phyloP scores from a whole-genome alignment of 2,329 filamentous ascomycete genomes.

The Fusarium sulawesiense region DNA sequence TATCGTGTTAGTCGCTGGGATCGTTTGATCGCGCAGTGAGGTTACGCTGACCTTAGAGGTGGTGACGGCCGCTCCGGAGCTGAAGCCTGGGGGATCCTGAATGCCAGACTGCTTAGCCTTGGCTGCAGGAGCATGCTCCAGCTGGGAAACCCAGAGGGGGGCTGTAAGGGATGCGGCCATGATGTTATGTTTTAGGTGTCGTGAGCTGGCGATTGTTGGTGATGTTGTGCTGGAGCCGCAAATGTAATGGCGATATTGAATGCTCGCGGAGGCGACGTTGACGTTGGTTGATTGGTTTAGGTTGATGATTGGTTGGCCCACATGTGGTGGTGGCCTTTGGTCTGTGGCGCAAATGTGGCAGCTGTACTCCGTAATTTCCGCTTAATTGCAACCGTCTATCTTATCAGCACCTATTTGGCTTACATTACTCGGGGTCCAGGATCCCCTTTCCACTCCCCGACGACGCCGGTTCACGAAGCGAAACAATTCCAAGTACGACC shows the following conservation, averaged over 20 bases:
- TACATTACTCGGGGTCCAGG: conserved; percentile 43
- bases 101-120: conserved; percentile 76
- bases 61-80: conserved; percentile 58
- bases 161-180: conserved; percentile 51
- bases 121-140: conserved; percentile 75
- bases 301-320: conserved; percentile 23
- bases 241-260: conserved; percentile 17
- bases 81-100: conserved; percentile 88
- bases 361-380: conserved; percentile 39
- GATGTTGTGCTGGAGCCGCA: conserved; percentile 7
- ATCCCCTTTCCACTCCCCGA: conserved; percentile 46
- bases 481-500: conserved; percentile 33
- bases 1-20: conserved; percentile 9
- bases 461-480: conserved; percentile 40
- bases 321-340: conserved; percentile 12
- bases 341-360: conserved; percentile 28
- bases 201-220: background rate
- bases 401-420: conserved; percentile 43
- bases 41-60: conserved; percentile 66
- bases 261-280: conserved; percentile 25
- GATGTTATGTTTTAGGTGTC: background rate
- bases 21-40: background rate
- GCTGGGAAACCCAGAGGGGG: conserved; percentile 85
- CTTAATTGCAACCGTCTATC: conserved; percentile 43
- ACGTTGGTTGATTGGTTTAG: conserved; percentile 28